These are phyloP conservation scores for Pythium vanterpoolii DNA, from an alignment of 352 stramenopile species.

Conservation along the genomic window DNA sequence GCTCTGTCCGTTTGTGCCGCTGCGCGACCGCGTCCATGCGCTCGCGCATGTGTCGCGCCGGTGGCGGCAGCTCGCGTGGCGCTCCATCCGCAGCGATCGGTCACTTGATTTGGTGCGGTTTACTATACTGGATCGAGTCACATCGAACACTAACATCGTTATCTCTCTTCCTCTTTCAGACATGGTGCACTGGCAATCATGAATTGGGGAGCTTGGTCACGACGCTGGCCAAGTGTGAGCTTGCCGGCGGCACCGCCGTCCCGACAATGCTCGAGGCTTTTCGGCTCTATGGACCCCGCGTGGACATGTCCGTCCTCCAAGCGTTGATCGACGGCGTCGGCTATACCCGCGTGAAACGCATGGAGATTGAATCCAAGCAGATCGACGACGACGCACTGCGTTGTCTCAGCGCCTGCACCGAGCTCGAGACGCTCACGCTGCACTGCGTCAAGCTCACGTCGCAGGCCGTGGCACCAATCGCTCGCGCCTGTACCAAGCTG, in stretches of 20 bases:
- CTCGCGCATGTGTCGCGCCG: constrained; percentile 49
- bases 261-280: constrained; percentile 44
- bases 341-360: constrained; percentile 28
- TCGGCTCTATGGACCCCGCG: constrained; percentile 56
- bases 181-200: constrained; percentile 63
- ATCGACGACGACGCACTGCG: constrained; percentile 41
- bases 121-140: background rate
- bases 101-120: constrained; percentile 54
- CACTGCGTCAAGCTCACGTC: constrained; percentile 80
- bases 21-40: constrained; percentile 54
- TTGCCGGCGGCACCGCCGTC: background rate
- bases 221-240: constrained; percentile 21
- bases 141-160: background rate
- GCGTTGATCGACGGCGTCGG: constrained; percentile 42
- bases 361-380: constrained; percentile 78
- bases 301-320: constrained; percentile 40
- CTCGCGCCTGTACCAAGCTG: constrained; percentile 37
- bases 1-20: constrained; percentile 51
- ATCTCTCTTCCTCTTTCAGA: constrained; percentile 26
- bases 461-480: constrained; percentile 39
- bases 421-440: constrained; percentile 38
- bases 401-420: constrained; percentile 33
- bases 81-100: constrained; percentile 46
- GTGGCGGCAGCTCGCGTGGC: constrained; percentile 55
- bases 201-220: constrained; percentile 48